Evolutionary conservation across 148 eudicot species (phyloP).

Genomic region (Cornus kousa): DNA sequence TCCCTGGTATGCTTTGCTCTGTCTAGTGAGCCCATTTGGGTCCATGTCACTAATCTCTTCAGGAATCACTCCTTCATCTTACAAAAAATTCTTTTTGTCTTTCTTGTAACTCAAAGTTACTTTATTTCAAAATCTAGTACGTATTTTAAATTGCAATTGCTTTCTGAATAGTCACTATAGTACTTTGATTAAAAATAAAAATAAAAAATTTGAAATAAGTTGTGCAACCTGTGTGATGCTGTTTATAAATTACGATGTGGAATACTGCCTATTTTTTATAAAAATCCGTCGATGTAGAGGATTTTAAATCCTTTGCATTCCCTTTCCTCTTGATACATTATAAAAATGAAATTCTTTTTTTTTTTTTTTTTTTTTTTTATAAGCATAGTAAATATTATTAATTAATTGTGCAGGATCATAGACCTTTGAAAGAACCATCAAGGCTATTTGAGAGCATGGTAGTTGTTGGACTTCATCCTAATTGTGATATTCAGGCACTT

Average conservation of each 20-base stretch:
- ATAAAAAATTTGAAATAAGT: background rate
- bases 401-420: slow-evolving; percentile 61
- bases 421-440: slow-evolving; percentile 70
- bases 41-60: background rate
- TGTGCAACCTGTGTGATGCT: background rate
- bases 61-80: background rate
- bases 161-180: no score
- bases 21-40: slow-evolving; percentile 8
- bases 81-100: background rate
- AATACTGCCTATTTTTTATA: background rate
- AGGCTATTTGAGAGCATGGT: slow-evolving; percentile 95
- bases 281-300: background rate
- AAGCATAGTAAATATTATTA: no score
- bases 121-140: no score
- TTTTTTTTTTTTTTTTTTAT: no score
- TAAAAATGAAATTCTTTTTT: no score
- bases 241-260: background rate
- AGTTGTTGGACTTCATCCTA: slow-evolving; percentile 92
- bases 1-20: slow-evolving; percentile 42
- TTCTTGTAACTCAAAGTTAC: background rate
- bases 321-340: background rate
- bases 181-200: no score
- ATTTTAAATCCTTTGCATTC: background rate
- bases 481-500: slow-evolving; percentile 73
- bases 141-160: no score